Evolutionary conservation across 192 early-diverging fungal species (phyloP), one percentile per base, ranked within the genome.

Genomic region (Entrophospora sp.): DNA sequence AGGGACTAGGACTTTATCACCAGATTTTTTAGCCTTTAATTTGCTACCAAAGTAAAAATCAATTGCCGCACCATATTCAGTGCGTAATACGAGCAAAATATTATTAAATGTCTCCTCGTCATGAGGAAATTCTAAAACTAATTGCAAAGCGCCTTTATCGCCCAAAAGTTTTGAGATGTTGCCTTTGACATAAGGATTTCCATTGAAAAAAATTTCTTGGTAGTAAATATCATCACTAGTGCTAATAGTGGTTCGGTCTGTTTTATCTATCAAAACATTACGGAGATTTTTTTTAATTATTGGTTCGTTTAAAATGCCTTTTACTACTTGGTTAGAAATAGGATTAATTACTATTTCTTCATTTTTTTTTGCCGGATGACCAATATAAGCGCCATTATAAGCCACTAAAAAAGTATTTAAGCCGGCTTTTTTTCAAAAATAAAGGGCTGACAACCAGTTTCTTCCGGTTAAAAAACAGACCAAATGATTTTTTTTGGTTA

Each of bases 201-300:
- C 55, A 34, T 58, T 58, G 25, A 58, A 58, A 58, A 58, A 58
- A 36, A 58, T 58, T 22, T 58, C 31, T 34, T 58, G 32, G 13
- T 58, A 58, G 24, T 58, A 58, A 34, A 58, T 58, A 37, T 58
- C 55, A 58, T 58, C 55, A 31, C 55, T 58, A 8, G 55, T 58
- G 55, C 31, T 35, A 58, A 34, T 34, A 6, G 55, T 58, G 31
- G 1, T 32, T 0, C 25, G 32, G n/a, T n/a, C n/a, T n/a, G n/a
- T n/a, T n/a, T 32, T 34, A 13, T 58, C 55, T 14, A 58, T 34
- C 32, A 58, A 5, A 2, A 34, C 55, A 58, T 58, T 58, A n/a
- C 13, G 18, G 1, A 58, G 13, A 58, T 58, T 58, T 35, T 58
- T 4, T 58, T 58, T 58, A 5, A 58, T 58, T 35, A 58, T 36